A percentile compares a stretch with the other conserved stretches of the same genome.
These are phyloP conservation scores for Cladophialophora immunda DNA, from an alignment of 2,329 filamentous ascomycete species.

Conservation along the genomic window DNA sequence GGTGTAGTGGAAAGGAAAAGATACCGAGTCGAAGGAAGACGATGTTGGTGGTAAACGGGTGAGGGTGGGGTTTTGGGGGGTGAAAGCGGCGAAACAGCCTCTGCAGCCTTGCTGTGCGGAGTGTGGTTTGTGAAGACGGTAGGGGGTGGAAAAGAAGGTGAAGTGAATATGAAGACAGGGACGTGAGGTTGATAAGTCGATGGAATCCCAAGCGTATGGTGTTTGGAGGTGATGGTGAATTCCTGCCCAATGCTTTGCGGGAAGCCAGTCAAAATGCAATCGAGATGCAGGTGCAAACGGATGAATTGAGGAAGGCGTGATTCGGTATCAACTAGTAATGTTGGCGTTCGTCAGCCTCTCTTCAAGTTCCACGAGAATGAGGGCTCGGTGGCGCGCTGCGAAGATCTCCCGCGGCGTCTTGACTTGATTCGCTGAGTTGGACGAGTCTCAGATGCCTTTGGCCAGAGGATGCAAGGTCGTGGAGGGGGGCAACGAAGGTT, in stretches of 20 bases:
- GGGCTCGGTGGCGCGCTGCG: not conserved
- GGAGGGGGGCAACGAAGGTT: not conserved
- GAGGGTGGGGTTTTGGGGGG: not conserved
- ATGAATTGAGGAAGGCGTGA: conserved; percentile 5
- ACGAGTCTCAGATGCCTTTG: not conserved
- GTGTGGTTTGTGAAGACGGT: not conserved
- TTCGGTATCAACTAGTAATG: not conserved
- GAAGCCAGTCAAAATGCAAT: conserved; percentile 5
- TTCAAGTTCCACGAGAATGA: not conserved
- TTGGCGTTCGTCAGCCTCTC: not conserved
- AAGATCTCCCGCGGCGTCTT: not conserved
- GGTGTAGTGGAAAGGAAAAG: not conserved
- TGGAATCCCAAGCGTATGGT: not conserved
- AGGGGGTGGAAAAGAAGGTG: not conserved
- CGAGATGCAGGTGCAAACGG: not conserved
- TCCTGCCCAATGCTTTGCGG: conserved; percentile 1
- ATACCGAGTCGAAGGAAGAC: not conserved
- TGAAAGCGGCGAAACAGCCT: not conserved
- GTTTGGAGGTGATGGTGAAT: not conserved
- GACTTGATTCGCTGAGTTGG: not conserved
- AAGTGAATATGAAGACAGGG: not conserved
- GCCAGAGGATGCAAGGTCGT: not conserved
- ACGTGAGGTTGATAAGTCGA: not conserved
- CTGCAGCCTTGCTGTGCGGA: not conserved
- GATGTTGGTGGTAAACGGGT: not conserved